Base-by-base conservation (phyloP, 2,329 filamentous ascomycete species). In the Arthrobotrys conoides region DNA sequence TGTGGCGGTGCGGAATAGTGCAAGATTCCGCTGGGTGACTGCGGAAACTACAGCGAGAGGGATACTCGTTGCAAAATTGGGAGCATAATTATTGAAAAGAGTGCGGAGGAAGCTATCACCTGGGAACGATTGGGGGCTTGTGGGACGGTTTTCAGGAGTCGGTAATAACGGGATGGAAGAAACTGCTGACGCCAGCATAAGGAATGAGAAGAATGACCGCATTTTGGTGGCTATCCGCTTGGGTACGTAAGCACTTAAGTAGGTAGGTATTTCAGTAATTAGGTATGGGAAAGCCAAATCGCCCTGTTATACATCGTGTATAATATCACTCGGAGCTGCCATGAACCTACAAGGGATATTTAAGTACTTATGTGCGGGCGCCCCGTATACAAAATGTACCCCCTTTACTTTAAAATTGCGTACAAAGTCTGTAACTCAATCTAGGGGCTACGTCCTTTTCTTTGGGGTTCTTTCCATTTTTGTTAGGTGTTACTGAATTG, bases 1-100 rank as follows among this genome's bases (percentile, higher is more conserved):
- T 9, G 64, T 41, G 3, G 71, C 64, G 24, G 12, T 57, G n/a
- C 71, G 71, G 63, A 75, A 75, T 18, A 53, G 30, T 1, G 63
- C 27, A 3, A 75, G 64, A 12, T 69, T 57, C 4, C 36, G 44
- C 14, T 22, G 51, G 22, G 71, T 64, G 24, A 44, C 57, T 22
- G 64, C 9, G 18, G 63, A 48, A 16, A 24, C 14, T 5, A 24
- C 53, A 2, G 44, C 16, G 14, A 75, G 64, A 30, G 53, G 53
- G 8, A 75, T 69, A 18, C 51, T 64, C 2, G 30, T 55, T 1
- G 71, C 71, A 24, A 75, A 75, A 27, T 63, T 68, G 0, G 53
- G 64, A 14, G 20, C n/a, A 10, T 30, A 24, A 20, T 8, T 22
- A 5, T 20, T 16, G 10, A 14, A 24, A 24, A 75, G 63, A 20